Percentiles rank a stretch among this genome's conserved stretches.
These are phyloP conservation scores for Vaccinium macrocarpon DNA, from an alignment of 148 eudicot genomes.

Conservation along the genomic window DNA sequence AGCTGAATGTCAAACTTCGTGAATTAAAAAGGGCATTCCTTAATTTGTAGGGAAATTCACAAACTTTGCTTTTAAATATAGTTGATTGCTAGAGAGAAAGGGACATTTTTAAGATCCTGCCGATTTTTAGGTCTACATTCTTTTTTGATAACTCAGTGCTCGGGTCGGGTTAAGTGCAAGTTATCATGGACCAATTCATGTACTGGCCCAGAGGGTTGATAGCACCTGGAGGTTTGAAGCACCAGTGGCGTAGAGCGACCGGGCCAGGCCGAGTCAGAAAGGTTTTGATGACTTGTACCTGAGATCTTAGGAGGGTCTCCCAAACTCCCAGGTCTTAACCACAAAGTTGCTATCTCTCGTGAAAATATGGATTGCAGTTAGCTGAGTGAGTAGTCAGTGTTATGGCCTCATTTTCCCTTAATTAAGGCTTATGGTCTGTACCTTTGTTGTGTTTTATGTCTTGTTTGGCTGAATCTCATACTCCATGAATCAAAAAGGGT, in stretches of 20 bases:
- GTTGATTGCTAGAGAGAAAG: background rate
- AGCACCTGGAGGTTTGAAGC: too few species aligned
- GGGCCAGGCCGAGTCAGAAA: too few species aligned
- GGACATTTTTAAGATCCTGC: background rate
- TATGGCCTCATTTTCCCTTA: background rate
- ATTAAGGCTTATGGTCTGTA: background rate
- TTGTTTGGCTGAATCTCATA: background rate
- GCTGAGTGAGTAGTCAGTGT: too few species aligned
- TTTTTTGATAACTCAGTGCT: background rate
- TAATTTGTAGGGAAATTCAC: background rate
- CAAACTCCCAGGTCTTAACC: too few species aligned
- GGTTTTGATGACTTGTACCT: too few species aligned
- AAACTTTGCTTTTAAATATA: background rate
- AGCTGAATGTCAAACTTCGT: background rate
- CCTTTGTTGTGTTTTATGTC: background rate
- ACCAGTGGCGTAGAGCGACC: too few species aligned
- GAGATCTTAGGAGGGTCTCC: too few species aligned
- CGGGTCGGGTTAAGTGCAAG: too few species aligned
- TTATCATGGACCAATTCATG: too few species aligned
- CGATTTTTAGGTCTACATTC: background rate
- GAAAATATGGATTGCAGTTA: too few species aligned
- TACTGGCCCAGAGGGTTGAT: too few species aligned
- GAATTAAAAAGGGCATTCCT: background rate
- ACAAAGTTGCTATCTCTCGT: too few species aligned
- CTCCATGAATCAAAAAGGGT: background rate